phyloP scores from a whole-genome alignment of 176 grass and related monocot species.

The Guadua angustifolia region DNA sequence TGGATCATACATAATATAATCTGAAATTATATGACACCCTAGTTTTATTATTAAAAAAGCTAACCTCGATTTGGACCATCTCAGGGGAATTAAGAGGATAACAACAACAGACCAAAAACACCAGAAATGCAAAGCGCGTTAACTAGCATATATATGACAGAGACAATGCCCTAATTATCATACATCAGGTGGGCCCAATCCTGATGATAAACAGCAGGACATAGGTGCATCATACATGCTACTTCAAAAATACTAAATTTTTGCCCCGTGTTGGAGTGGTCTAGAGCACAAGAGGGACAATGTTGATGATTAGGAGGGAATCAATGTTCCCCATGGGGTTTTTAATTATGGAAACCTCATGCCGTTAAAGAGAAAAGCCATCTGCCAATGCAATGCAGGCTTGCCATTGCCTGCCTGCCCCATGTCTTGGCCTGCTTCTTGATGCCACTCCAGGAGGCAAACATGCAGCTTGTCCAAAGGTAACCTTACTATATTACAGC shows the following conservation, averaged over 20 bases:
- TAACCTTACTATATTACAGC: conserved; percentile 22
- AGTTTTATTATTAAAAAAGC: neutral
- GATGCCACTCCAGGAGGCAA: conserved; percentile 54
- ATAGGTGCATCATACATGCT: conserved; percentile 31
- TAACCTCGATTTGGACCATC: conserved; percentile 47
- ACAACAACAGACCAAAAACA: conserved; percentile 31
- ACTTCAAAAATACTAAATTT: neutral
- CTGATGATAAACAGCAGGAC: conserved; percentile 30
- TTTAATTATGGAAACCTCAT: conserved; percentile 60
- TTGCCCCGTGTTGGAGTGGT: conserved; percentile 35
- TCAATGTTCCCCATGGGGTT: conserved; percentile 53
- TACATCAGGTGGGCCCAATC: conserved; percentile 34
- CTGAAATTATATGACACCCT: conserved; percentile 15
- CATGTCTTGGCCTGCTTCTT: conserved; percentile 28
- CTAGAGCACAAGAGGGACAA: conserved; percentile 48
- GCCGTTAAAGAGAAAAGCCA: conserved; percentile 61
- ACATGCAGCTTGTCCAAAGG: conserved; percentile 39
- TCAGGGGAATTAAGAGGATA: conserved; percentile 40
- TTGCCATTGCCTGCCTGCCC: neutral
- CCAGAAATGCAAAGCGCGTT: conserved; percentile 26
- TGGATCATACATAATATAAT: conserved; percentile 32
- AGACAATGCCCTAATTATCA: conserved; percentile 51
- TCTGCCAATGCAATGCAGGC: neutral
- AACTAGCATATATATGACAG: conserved; percentile 37
- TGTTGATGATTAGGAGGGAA: conserved; percentile 72